These are phyloP conservation scores for Trichoderma cornu-damae DNA, from an alignment of 2,329 filamentous ascomycete genomes.

Conservation along the genomic window DNA sequence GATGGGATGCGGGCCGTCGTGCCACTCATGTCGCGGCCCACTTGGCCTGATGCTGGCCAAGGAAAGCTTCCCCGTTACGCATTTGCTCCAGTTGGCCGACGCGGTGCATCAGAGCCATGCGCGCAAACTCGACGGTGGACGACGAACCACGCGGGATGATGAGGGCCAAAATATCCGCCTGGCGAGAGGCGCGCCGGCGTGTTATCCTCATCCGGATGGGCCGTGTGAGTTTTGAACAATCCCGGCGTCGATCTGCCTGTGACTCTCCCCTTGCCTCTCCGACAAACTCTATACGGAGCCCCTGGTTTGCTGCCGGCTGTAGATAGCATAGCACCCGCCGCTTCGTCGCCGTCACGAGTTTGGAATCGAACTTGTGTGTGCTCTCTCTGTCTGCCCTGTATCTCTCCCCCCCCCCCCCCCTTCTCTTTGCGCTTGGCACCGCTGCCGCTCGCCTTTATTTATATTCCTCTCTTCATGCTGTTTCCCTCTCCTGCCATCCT, in stretches of 20 bases:
- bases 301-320: slow-evolving; percentile 12
- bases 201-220: slow-evolving; percentile 7
- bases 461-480: background rate
- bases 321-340: slow-evolving; percentile 14
- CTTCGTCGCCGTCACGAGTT: slow-evolving; percentile 1
- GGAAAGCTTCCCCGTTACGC: background rate
- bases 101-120: background rate
- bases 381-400: background rate
- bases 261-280: slow-evolving; percentile 6
- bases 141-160: background rate
- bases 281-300: background rate
- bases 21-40: slow-evolving; percentile 8
- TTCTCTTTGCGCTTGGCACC: background rate
- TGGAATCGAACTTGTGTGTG: no score
- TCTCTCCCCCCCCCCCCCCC: no score
- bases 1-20: slow-evolving; percentile 4
- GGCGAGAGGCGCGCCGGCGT: background rate
- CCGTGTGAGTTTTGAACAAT: background rate
- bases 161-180: slow-evolving; percentile 1
- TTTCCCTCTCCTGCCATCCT: background rate
- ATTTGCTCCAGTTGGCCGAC: slow-evolving; percentile 12
- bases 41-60: background rate
- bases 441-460: background rate
- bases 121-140: background rate
- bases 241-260: slow-evolving; percentile 14